Base-by-base conservation (phyloP, 75 land plant species). In the Selaginella tamariscina region DNA sequence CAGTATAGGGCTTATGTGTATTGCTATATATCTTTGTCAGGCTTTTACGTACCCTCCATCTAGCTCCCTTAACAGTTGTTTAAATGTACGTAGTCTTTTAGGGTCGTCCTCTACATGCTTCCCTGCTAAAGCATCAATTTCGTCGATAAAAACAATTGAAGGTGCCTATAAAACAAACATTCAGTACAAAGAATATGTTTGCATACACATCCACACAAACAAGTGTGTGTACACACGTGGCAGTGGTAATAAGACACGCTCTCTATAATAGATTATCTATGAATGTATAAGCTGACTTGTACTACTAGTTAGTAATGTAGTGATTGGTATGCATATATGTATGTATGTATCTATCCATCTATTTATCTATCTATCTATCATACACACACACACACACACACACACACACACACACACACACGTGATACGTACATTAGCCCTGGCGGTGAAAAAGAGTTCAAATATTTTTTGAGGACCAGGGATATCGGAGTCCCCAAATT, bases 101-200 rank as follows among this genome's bases (percentile, higher is more conserved):
- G 86, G 86, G 85, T 89, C 98, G 30, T 84, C 82, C 44, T 64
- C 81, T 31, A 80, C 84, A 76, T 82, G 75, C 69, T 85, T 83
- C 66, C 88, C 95, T 75, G 98, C 98, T 69, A 94, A 73, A 27
- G 98, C 98, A 85, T 94, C 98, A 60, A 94, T 80, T 78, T 94
- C 98, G 75, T 94, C 98, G 57, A 94, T 86, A 80, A 94, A 94
- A 56, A 94, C 71, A 81, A 94, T 86, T 5, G 88, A 75, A 64
- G 98, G 98, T 66, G 95, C 98, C 98, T 94, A 74, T 33, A 65
- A 56, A 39, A 49, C 20, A 49, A 49, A 11, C 54, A 49, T 11
- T 49, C 20, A 49, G 54, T 20, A 49, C 54, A 11, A 20, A 20
- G 54, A 49, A 49, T 49, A 49, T 49, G 54, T 20, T 11, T 49